These are phyloP conservation scores for Alternaria rosae DNA, from an alignment of 2,329 filamentous ascomycete genomes.

Conservation along the genomic window DNA sequence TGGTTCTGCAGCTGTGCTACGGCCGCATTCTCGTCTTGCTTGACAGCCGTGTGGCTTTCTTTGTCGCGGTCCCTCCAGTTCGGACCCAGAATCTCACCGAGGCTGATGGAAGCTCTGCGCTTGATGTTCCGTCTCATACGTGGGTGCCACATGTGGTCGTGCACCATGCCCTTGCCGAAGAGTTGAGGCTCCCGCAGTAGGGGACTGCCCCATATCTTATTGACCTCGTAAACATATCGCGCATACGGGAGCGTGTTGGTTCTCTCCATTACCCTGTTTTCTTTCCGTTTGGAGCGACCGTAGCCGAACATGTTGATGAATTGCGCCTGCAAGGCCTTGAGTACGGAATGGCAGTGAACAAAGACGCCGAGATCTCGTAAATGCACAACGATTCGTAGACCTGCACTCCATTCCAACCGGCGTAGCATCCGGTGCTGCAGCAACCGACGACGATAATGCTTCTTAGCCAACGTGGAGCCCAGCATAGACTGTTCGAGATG, in stretches of 20 bases:
- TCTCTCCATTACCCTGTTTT: conserved; percentile 37
- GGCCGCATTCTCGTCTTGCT: not conserved
- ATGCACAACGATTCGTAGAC: conserved; percentile 36
- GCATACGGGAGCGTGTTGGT: conserved; percentile 30
- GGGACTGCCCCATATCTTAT: conserved; percentile 38
- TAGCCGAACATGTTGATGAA: conserved; percentile 42
- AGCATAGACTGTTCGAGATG: conserved; percentile 36
- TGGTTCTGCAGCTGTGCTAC: not conserved
- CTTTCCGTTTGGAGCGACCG: conserved; percentile 24
- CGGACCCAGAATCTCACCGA: conserved; percentile 15
- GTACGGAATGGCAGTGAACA: conserved; percentile 35
- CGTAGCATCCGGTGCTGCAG: conserved; percentile 23
- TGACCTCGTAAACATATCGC: conserved; percentile 36
- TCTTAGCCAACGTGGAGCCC: conserved; percentile 23
- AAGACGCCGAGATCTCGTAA: conserved; percentile 39
- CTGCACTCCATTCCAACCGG: conserved; percentile 37
- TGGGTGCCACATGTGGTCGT: conserved; percentile 27
- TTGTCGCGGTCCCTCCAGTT: not conserved
- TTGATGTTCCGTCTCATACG: conserved; percentile 15
- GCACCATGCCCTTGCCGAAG: conserved; percentile 10
- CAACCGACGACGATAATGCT: conserved; percentile 34
- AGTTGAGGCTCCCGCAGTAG: conserved; percentile 34
- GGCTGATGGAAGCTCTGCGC: conserved; percentile 8
- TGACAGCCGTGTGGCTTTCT: not conserved
- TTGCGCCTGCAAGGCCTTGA: conserved; percentile 36